These are phyloP conservation scores for Cladosporium sp. DNA, from an alignment of 2,329 filamentous ascomycete species.

Conservation along the genomic window DNA sequence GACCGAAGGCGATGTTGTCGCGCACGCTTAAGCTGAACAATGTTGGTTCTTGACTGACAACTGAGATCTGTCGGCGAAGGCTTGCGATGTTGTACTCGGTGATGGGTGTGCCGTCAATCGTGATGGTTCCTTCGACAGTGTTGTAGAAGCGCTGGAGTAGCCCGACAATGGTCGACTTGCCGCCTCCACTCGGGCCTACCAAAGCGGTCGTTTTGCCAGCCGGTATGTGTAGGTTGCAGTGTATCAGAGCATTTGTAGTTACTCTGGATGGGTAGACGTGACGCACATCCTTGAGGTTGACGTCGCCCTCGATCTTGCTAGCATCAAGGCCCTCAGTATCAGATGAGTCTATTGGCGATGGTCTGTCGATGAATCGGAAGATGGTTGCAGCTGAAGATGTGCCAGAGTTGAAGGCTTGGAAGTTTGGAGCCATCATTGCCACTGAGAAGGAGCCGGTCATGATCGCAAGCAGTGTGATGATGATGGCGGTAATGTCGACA, in stretches of 20 bases:
- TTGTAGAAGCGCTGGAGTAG: slow-evolving; percentile 56
- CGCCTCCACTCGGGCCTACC: slow-evolving; percentile 42
- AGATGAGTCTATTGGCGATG: slow-evolving; percentile 73
- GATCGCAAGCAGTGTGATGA: slow-evolving; percentile 57
- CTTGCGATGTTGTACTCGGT: slow-evolving; percentile 54
- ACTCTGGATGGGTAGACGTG: slow-evolving; percentile 92
- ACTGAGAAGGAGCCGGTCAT: slow-evolving; percentile 34
- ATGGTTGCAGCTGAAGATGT: slow-evolving; percentile 82
- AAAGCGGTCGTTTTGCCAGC: slow-evolving; percentile 52
- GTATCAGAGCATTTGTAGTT: slow-evolving; percentile 78
- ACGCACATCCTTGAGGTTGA: slow-evolving; percentile 73
- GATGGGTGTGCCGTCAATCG: slow-evolving; percentile 56
- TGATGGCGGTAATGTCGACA: slow-evolving; percentile 60
- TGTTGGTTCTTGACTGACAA: slow-evolving; percentile 60
- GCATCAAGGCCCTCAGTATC: slow-evolving; percentile 63
- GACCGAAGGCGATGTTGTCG: slow-evolving; percentile 51
- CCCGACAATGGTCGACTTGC: slow-evolving; percentile 41
- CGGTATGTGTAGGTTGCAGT: slow-evolving; percentile 58
- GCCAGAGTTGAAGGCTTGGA: slow-evolving; percentile 72
- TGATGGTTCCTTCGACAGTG: slow-evolving; percentile 49
- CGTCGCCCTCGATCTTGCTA: slow-evolving; percentile 64
- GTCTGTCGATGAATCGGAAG: slow-evolving; percentile 80
- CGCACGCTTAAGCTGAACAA: slow-evolving; percentile 62
- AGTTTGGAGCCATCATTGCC: slow-evolving; percentile 48
- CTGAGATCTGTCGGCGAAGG: slow-evolving; percentile 55